A percentile compares a stretch with the other conserved stretches of the same genome.
Conservation (phyloP, 148 eudicot species). For the Cornus suecica region DNA sequence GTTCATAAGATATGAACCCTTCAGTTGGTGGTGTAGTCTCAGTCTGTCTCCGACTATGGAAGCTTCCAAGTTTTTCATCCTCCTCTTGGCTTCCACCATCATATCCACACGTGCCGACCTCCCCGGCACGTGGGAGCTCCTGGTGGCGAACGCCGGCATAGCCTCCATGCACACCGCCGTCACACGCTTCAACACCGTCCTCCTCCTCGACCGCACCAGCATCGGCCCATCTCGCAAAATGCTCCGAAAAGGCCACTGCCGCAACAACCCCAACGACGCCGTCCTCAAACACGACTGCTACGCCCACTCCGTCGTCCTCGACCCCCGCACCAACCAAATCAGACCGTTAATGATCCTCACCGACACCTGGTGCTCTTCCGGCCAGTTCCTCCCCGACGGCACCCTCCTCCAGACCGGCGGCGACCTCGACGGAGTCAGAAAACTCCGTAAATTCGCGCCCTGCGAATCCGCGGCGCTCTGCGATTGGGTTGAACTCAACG, state of each 20-base stretch:
- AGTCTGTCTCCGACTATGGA: not conserved
- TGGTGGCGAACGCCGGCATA: conserved; percentile 66
- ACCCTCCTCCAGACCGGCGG: conserved; percentile 92
- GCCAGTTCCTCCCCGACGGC: conserved; percentile 90
- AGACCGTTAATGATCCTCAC: conserved; percentile 72
- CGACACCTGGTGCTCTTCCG: conserved; percentile 99
- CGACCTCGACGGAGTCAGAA: conserved; percentile 51
- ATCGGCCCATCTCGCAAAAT: conserved; percentile 54
- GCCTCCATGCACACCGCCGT: conserved; percentile 97
- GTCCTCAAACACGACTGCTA: conserved; percentile 50
- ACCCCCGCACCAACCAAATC: conserved; percentile 47
- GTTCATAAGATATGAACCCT: too few relatives aligned
- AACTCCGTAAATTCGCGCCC: conserved; percentile 60
- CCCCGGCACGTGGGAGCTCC: conserved; percentile 92
- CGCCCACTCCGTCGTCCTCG: conserved; percentile 79
- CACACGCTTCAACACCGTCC: conserved; percentile 67
- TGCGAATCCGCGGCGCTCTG: conserved; percentile 47
- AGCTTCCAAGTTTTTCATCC: not conserved
- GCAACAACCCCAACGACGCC: conserved; percentile 23
- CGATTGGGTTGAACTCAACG: conserved; percentile 78
- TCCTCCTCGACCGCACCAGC: conserved; percentile 86
- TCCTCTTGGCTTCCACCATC: not conserved
- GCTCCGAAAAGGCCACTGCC: conserved; percentile 46
- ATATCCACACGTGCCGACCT: conserved; percentile 36
- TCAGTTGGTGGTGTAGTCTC: too few relatives aligned